Evolutionary conservation across 495 filamentous ascomycete species (phyloP).

Genomic region (Xeromyces bisporus): DNA sequence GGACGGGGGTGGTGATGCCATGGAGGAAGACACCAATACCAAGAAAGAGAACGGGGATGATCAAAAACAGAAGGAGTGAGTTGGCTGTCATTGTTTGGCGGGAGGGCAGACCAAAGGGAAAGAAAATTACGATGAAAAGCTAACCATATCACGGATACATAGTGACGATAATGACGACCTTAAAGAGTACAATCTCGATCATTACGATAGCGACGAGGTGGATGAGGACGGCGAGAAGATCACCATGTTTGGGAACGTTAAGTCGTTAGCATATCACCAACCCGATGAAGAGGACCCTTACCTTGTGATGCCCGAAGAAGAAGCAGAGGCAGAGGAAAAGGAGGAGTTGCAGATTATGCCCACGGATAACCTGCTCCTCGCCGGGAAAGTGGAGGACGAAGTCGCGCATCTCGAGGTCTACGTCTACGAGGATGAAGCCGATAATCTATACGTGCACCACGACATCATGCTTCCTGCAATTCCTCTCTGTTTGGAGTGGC

Average conservation of each 20-base stretch:
- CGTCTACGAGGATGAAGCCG: constrained; percentile 84
- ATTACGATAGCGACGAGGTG: constrained; percentile 74
- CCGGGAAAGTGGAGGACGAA: constrained; percentile 90
- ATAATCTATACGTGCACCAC: constrained; percentile 97
- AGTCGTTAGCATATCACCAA: constrained; percentile 80
- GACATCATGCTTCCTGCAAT: constrained; percentile 98
- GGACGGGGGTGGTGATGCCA: constrained; percentile 13
- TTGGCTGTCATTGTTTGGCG: no score
- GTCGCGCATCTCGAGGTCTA: constrained; percentile 94
- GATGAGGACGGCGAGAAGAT: constrained; percentile 49
- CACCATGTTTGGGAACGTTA: constrained; percentile 90
- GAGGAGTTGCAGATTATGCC: constrained; percentile 88
- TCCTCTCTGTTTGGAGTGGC: constrained; percentile 88
- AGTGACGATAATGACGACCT: constrained; percentile 65
- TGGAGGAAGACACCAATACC: constrained; percentile 13
- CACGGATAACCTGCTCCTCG: constrained; percentile 80
- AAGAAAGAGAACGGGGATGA: constrained; percentile 9
- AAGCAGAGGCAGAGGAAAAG: constrained; percentile 71
- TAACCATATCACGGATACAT: constrained; percentile 10
- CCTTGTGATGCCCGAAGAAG: constrained; percentile 61
- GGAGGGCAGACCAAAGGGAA: no score
- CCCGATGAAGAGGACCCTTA: constrained; percentile 91
- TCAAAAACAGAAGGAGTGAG: constrained; percentile 1
- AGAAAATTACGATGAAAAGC: no score
- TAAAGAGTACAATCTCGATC: constrained; percentile 86